These are phyloP conservation scores for Phoma sp. DNA, from an alignment of 2,329 filamentous ascomycete species.

Conservation along the genomic window DNA sequence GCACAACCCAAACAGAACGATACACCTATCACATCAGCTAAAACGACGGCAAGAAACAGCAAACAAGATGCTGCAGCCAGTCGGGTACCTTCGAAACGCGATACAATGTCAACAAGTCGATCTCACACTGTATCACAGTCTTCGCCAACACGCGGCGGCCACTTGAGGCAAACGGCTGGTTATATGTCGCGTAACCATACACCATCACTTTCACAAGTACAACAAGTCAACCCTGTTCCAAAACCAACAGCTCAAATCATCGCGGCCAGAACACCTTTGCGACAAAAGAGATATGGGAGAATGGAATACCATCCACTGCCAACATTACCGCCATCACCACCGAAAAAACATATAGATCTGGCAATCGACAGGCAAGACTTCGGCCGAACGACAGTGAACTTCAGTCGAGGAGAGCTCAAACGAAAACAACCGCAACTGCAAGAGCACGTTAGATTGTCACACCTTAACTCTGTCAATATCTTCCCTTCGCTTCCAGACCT, in stretches of 20 bases:
- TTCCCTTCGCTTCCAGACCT: neutral
- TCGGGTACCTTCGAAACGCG: neutral
- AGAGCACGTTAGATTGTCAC: neutral
- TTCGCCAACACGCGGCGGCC: constrained; percentile 22
- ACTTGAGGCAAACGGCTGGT: constrained; percentile 10
- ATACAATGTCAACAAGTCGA: constrained; percentile 8
- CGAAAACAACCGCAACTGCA: neutral
- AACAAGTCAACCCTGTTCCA: constrained; percentile 12
- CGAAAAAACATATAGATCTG: neutral
- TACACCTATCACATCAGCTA: neutral
- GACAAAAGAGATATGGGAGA: neutral
- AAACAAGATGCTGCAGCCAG: constrained; percentile 2
- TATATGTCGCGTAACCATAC: constrained; percentile 20
- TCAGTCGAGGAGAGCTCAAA: constrained; percentile 1
- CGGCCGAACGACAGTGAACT: neutral
- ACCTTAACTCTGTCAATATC: neutral
- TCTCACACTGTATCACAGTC: constrained; percentile 25
- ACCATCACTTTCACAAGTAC: constrained; percentile 26
- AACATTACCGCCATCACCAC: constrained; percentile 14
- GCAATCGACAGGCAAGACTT: neutral
- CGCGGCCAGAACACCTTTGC: neutral
- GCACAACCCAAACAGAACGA: neutral
- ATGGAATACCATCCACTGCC: constrained; percentile 21
- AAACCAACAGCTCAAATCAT: neutral
- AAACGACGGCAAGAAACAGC: constrained; percentile 5